Conservation (phyloP, 768 basidiomycete genomes). For the Podaxis mareebaensis region DNA sequence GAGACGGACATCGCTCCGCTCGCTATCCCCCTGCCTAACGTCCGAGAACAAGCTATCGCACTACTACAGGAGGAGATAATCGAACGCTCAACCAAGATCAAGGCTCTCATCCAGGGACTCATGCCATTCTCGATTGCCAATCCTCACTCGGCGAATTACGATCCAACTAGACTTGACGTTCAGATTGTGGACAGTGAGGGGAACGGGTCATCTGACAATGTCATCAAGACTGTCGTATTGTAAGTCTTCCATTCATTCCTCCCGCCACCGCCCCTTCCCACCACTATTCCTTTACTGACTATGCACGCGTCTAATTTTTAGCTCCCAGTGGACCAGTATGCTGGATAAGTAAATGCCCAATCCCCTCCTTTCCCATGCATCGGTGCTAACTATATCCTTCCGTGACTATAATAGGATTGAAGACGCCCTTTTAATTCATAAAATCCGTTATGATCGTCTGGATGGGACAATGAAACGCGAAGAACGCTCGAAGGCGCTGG, state of each 20-base stretch:
- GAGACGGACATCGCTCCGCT: slow-evolving; percentile 6
- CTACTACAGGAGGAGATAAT: slow-evolving; percentile 45
- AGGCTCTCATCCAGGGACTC: slow-evolving; percentile 78
- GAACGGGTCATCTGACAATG: slow-evolving; percentile 64
- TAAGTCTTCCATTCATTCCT: slow-evolving; percentile 38
- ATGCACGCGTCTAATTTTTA: slow-evolving; percentile 29
- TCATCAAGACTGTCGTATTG: slow-evolving; percentile 95
- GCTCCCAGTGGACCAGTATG: slow-evolving; percentile 95
- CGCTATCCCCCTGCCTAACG: background rate
- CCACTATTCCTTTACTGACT: slow-evolving; percentile 18
- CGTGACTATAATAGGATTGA: slow-evolving; percentile 58
- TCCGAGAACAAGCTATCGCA: slow-evolving; percentile 6
- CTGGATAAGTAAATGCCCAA: slow-evolving; percentile 69
- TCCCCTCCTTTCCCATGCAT: background rate
- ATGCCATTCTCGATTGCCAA: slow-evolving; percentile 80
- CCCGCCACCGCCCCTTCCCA: slow-evolving; percentile 18
- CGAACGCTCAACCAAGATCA: slow-evolving; percentile 86
- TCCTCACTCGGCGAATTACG: slow-evolving; percentile 86
- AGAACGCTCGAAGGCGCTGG: slow-evolving; percentile 89
- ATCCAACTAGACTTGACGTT: slow-evolving; percentile 58
- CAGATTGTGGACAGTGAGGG: slow-evolving; percentile 79
- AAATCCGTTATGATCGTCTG: slow-evolving; percentile 87
- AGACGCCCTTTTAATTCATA: slow-evolving; percentile 79
- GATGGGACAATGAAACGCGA: slow-evolving; percentile 99
- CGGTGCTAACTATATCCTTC: slow-evolving; percentile 17